Percentiles rank a stretch among this genome's conserved stretches.
Evolutionary conservation across 2,329 filamentous ascomycete genomes (phyloP).

Genomic region (Pestalotiopsis sp.): DNA sequence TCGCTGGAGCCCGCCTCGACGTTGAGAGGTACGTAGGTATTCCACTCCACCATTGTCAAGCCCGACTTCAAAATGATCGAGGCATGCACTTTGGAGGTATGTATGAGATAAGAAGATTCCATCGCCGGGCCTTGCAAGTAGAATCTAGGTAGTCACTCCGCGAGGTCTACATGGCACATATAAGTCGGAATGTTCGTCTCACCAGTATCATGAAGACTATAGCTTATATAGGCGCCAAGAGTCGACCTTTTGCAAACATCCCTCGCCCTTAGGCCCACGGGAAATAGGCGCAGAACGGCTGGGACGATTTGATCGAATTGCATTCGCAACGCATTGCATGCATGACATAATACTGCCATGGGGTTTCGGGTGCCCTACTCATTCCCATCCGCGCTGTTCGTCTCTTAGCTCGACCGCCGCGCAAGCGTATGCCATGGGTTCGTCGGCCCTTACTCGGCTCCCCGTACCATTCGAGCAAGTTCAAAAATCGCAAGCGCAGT

Average conservation of each 20-base stretch:
- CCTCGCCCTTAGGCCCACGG: not conserved
- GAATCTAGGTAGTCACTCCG: no score
- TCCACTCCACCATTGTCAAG: not conserved
- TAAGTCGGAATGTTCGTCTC: no score
- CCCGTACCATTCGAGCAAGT: conserved; percentile 1
- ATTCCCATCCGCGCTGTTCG: not conserved
- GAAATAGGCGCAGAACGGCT: not conserved
- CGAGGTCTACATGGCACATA: no score
- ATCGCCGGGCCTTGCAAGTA: no score
- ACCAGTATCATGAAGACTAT: no score
- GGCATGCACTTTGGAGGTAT: no score
- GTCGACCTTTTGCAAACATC: not conserved
- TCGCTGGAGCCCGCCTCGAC: not conserved
- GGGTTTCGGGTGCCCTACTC: conserved; percentile 2
- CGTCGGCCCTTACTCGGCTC: conserved; percentile 9
- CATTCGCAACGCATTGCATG: not conserved
- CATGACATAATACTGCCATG: conserved; percentile 8
- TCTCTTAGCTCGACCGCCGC: conserved; percentile 5
- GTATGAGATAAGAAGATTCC: no score
- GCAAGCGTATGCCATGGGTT: conserved; percentile 10
- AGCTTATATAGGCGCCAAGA: not conserved
- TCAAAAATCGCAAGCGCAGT: not conserved
- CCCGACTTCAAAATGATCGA: not conserved
- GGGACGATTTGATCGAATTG: not conserved
- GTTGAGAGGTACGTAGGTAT: not conserved